These are phyloP conservation scores for Neltuma alba DNA, from an alignment of 306 rosid species.

Conservation along the genomic window DNA sequence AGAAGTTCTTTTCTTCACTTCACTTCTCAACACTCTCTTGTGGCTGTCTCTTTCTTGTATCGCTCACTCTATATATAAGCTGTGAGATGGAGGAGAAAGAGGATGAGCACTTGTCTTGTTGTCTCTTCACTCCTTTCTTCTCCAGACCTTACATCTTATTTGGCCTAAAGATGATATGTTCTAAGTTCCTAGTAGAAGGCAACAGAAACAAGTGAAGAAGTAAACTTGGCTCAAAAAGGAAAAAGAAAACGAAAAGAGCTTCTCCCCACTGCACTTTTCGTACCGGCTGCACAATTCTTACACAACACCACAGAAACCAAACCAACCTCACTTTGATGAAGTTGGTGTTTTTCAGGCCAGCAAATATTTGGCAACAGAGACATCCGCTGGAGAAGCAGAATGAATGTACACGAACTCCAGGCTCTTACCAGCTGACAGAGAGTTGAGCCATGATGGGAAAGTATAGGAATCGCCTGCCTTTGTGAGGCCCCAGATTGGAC, in stretches of 20 bases:
- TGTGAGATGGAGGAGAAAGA: slow-evolving; percentile 87
- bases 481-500: slow-evolving; percentile 92
- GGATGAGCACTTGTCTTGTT: slow-evolving; percentile 88
- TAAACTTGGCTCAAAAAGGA: slow-evolving; percentile 31
- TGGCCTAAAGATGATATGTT: slow-evolving; percentile 44
- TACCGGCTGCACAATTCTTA: slow-evolving; percentile 76
- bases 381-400: slow-evolving; percentile 73
- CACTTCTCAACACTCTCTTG: slow-evolving; percentile 35
- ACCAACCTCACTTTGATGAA: slow-evolving; percentile 27
- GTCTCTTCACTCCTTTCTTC: slow-evolving; percentile 98
- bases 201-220: slow-evolving; percentile 54
- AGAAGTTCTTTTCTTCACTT: slow-evolving; percentile 39
- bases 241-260: slow-evolving; percentile 39
- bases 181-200: slow-evolving; percentile 52
- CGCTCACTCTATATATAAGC: slow-evolving; percentile 45
- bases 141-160: slow-evolving; percentile 69
- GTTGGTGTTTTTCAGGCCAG: slow-evolving; percentile 51
- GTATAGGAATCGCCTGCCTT: slow-evolving; percentile 66
- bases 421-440: slow-evolving; percentile 80
- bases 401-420: slow-evolving; percentile 96
- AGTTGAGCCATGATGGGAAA: slow-evolving; percentile 83
- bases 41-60: slow-evolving; percentile 35
- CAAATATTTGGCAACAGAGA: slow-evolving; percentile 68
- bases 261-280: slow-evolving; percentile 57
- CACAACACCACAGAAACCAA: slow-evolving; percentile 45